Percentiles rank a stretch among this genome's conserved stretches.
Conservation (phyloP, 768 basidiomycete species). For the Amanita muscaria region DNA sequence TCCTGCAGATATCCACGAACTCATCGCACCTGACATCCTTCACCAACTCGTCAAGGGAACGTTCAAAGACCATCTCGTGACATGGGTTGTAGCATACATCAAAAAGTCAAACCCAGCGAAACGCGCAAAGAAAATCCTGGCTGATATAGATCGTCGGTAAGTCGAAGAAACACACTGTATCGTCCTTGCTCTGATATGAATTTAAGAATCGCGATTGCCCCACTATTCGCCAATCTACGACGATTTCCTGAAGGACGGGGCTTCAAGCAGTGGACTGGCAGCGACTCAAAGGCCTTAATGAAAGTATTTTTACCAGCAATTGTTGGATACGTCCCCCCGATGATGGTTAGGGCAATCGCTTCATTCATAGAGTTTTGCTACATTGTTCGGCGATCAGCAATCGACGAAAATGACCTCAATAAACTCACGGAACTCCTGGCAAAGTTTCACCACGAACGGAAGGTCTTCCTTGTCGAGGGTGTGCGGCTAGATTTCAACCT, state of each 20-base stretch:
- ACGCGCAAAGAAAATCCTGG: neutral
- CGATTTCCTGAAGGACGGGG: constrained; percentile 22
- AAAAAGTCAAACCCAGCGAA: constrained; percentile 14
- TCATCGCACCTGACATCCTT: constrained; percentile 23
- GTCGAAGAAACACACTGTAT: neutral
- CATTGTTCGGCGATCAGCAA: constrained; percentile 11
- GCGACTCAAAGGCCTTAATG: constrained; percentile 31
- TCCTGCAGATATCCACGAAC: constrained; percentile 24
- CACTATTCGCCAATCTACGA: constrained; percentile 19
- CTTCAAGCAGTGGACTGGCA: constrained; percentile 31
- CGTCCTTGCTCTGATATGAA: neutral
- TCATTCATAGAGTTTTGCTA: constrained; percentile 26
- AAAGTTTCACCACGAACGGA: constrained; percentile 15
- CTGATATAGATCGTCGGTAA: neutral
- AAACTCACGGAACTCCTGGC: constrained; percentile 13
- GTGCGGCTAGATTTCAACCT: constrained; percentile 17
- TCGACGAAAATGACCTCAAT: constrained; percentile 13
- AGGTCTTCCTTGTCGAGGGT: constrained; percentile 11
- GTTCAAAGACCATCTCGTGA: constrained; percentile 31
- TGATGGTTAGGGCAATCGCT: constrained; percentile 18
- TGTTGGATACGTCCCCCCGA: constrained; percentile 17
- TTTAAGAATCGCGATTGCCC: constrained; percentile 13
- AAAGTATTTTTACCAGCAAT: constrained; percentile 26
- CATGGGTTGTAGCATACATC: constrained; percentile 22
- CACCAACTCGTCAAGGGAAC: constrained; percentile 29